Percentiles rank a stretch among this genome's conserved stretches.
phyloP scores from a whole-genome alignment of 2,329 filamentous ascomycete species.

The Didymella exigua region DNA sequence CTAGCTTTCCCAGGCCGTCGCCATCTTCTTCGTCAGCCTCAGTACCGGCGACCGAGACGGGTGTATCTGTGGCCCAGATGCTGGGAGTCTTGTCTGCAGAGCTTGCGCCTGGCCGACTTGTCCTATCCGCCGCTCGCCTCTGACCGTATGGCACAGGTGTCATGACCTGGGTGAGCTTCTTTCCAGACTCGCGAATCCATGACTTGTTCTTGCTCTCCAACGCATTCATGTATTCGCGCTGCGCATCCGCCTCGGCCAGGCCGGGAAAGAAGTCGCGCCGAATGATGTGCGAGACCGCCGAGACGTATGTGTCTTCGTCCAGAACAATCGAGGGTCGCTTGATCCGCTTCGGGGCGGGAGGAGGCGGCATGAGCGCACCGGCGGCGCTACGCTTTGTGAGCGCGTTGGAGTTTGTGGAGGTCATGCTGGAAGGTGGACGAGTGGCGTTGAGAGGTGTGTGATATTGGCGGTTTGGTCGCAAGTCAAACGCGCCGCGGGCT shows the following conservation, averaged over 20 bases:
- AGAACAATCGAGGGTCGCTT: constrained; percentile 87
- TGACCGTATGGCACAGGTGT: constrained; percentile 68
- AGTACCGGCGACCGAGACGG: constrained; percentile 61
- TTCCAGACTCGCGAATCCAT: constrained; percentile 85
- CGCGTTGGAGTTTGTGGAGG: constrained; percentile 57
- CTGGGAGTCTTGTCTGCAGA: constrained; percentile 63
- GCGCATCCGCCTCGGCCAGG: constrained; percentile 80
- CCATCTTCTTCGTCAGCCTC: constrained; percentile 32
- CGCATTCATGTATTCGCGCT: constrained; percentile 91
- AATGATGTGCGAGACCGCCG: constrained; percentile 90
- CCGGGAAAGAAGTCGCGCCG: constrained; percentile 97
- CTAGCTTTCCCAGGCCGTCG: constrained; percentile 49
- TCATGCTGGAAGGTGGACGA: constrained; percentile 25
- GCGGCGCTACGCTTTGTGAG: constrained; percentile 71
- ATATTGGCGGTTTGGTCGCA: constrained; percentile 5
- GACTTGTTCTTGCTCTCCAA: constrained; percentile 81
- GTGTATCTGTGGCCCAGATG: constrained; percentile 72
- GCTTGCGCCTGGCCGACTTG: constrained; percentile 21
- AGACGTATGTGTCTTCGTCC: constrained; percentile 92
- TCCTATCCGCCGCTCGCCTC: constrained; percentile 41
- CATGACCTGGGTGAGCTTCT: constrained; percentile 71
- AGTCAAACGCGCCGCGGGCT: constrained; percentile 3
- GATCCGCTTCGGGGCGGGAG: constrained; percentile 83
- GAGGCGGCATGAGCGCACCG: constrained; percentile 82
- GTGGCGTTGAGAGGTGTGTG: background rate